Conservation (phyloP, 495 filamentous ascomycete species). For the Chaetomium cochliodes region DNA sequence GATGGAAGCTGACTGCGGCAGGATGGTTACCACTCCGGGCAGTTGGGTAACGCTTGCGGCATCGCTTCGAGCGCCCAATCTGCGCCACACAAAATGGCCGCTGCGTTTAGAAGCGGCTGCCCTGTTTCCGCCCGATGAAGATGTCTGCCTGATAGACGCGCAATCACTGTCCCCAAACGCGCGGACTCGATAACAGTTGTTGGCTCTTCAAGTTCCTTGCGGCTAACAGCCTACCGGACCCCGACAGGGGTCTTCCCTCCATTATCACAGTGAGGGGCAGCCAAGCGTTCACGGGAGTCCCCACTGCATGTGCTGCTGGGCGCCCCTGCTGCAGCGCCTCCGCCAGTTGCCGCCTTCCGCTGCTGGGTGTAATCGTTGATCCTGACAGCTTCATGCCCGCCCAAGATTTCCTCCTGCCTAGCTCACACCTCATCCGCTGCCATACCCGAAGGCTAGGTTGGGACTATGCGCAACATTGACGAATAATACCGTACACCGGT, state of each 20-base stretch:
- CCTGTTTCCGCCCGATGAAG: not conserved
- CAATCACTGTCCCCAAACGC: constrained; percentile 1
- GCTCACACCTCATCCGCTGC: not conserved
- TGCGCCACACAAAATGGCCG: not conserved
- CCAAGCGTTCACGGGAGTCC: not conserved
- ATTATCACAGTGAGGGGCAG: constrained; percentile 12
- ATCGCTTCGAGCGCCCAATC: constrained; percentile 6
- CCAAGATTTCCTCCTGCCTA: not conserved
- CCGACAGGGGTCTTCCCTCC: constrained; percentile 1
- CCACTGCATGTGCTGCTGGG: not conserved
- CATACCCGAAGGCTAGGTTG: not conserved
- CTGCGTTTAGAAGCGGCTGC: constrained; percentile 8
- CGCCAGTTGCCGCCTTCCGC: constrained; percentile 6
- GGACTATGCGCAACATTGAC: not conserved
- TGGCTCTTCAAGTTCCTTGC: constrained; percentile 5
- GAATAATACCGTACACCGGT: not conserved
- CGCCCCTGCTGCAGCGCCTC: not conserved
- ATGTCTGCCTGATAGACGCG: constrained; percentile 12
- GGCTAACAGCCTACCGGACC: not conserved
- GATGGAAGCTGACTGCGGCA: not conserved
- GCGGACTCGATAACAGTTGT: not conserved
- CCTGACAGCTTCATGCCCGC: not conserved
- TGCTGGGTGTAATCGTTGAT: not conserved
- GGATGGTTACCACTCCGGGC: not conserved
- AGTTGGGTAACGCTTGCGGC: not conserved